Conservation (phyloP, 805 yeast species). For the Ogataea pignaliae region DNA sequence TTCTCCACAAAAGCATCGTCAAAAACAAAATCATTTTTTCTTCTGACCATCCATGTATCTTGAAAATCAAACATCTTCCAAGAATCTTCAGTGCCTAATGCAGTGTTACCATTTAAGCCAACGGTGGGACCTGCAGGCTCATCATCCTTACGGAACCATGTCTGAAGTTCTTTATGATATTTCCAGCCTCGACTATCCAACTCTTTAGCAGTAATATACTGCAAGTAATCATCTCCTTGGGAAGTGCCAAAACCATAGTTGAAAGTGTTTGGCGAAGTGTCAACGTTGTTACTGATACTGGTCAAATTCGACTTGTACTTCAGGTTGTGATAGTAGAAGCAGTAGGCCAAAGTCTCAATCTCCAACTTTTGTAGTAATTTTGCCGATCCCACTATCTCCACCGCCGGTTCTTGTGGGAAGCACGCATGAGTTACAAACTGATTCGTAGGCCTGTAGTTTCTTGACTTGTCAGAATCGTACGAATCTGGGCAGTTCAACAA, state of each 20-base stretch:
- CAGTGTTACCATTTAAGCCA: slow-evolving; percentile 10
- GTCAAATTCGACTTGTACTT: slow-evolving; percentile 22
- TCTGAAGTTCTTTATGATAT: slow-evolving; percentile 62
- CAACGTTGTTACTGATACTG: slow-evolving; percentile 14
- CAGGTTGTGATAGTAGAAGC: slow-evolving; percentile 72
- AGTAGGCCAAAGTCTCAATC: slow-evolving; percentile 83
- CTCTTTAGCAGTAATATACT: slow-evolving; percentile 76
- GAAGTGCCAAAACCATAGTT: too few relatives aligned
- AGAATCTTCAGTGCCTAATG: slow-evolving; percentile 23
- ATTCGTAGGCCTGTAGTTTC: slow-evolving; percentile 63
- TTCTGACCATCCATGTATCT: slow-evolving; percentile 43
- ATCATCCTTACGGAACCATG: slow-evolving; percentile 76
- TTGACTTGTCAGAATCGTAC: slow-evolving; percentile 80
- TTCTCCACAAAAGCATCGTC: slow-evolving; percentile 30
- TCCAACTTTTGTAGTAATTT: slow-evolving; percentile 67
- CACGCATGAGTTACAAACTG: slow-evolving; percentile 88
- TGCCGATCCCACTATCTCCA: slow-evolving; percentile 57
- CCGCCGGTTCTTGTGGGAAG: slow-evolving; percentile 83
- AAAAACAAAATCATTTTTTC: slow-evolving; percentile 37
- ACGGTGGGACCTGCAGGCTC: slow-evolving; percentile 38
- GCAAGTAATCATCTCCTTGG: slow-evolving; percentile 54
- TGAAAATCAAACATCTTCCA: slow-evolving; percentile 78
- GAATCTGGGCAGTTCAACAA: slow-evolving; percentile 91
- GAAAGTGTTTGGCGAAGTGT: neutral
- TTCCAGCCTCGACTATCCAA: slow-evolving; percentile 78